A percentile compares a stretch with the other conserved stretches of the same genome.
Conservation (phyloP, 2,329 filamentous ascomycete species). For the Trichoderma polysporum region DNA sequence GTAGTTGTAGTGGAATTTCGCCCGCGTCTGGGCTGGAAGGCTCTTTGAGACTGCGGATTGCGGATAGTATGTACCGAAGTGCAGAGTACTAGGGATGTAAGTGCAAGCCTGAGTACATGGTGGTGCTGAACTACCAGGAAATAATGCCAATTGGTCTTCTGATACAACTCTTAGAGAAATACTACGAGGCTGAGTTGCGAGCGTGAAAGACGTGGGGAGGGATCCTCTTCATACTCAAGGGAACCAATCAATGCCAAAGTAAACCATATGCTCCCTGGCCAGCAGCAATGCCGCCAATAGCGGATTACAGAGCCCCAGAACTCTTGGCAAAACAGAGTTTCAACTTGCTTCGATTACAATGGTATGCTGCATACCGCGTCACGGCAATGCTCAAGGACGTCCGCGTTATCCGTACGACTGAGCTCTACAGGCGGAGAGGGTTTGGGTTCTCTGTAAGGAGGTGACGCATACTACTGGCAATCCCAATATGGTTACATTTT, state of each 20-base stretch:
- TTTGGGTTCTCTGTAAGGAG: background rate
- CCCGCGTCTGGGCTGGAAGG: background rate
- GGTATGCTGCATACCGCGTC: background rate
- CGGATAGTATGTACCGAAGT: background rate
- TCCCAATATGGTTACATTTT: background rate
- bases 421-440: background rate
- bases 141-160: background rate
- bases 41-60: background rate
- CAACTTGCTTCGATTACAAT: background rate
- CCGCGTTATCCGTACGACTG: background rate
- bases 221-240: background rate
- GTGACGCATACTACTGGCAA: background rate
- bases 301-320: background rate
- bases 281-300: background rate
- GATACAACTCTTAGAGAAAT: background rate
- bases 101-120: background rate
- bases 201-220: background rate
- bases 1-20: no score
- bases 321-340: slow-evolving; percentile 3
- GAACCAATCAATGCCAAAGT: background rate
- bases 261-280: background rate
- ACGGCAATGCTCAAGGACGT: background rate
- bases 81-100: background rate
- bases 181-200: background rate
- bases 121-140: background rate